phyloP scores from a whole-genome alignment of 2,329 filamentous ascomycete genomes.

The Davidsoniella neocaledoniae region DNA sequence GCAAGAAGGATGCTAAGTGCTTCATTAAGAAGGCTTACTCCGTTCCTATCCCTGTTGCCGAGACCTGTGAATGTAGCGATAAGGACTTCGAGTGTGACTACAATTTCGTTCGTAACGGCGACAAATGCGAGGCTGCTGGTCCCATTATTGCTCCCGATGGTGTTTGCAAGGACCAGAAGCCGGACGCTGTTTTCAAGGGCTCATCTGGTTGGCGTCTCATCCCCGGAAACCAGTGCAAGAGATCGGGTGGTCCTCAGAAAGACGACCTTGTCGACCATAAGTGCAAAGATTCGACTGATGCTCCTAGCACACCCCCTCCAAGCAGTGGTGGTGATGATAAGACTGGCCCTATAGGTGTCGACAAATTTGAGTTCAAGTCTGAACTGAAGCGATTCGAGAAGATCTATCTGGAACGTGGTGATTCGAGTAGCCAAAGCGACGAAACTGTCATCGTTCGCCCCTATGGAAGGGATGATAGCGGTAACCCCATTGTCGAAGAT shows the following conservation, averaged over 20 bases:
- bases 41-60: constrained; percentile 51
- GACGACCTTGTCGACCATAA: constrained; percentile 58
- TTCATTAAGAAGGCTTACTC: constrained; percentile 78
- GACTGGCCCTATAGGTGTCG: constrained; percentile 41
- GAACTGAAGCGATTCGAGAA: constrained; percentile 35
- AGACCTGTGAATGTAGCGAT: constrained; percentile 65
- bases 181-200: constrained; percentile 60
- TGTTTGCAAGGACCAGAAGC: constrained; percentile 47
- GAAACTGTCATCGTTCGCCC: constrained; percentile 52
- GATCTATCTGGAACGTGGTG: constrained; percentile 64
- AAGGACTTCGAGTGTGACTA: constrained; percentile 93
- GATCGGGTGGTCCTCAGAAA: constrained; percentile 43
- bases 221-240: constrained; percentile 60
- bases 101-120: constrained; percentile 62
- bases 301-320: constrained; percentile 27
- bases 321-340: constrained; percentile 1
- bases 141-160: constrained; percentile 50
- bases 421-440: constrained; percentile 44
- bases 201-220: constrained; percentile 87
- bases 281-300: constrained; percentile 41
- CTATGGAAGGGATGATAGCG: constrained; percentile 19
- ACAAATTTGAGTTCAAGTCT: constrained; percentile 45
- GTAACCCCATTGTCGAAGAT: constrained; percentile 26
- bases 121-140: constrained; percentile 50
- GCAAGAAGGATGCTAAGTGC: constrained; percentile 77